Evolutionary conservation across 139 green algal genomes (phyloP), one percentile per base, ranked within the genome.

Genomic region (Auxenochlorella pyrenoidosa): DNA sequence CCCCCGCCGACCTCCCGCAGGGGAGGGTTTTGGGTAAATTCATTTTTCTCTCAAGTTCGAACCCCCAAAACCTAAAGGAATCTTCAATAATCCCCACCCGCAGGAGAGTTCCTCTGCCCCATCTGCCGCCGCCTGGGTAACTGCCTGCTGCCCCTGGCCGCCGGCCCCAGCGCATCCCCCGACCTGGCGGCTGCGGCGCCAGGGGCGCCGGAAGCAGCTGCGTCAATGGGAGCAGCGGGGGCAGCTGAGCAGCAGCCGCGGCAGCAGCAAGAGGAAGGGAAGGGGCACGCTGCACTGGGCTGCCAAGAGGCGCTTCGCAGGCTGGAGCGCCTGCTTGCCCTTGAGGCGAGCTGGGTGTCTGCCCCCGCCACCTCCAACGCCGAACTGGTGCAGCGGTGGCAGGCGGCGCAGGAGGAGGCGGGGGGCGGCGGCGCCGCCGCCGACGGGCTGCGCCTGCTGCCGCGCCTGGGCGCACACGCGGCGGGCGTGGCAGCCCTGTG

Each of bases 81-180:
- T n/a, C n/a, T n/a, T n/a, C n/a, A n/a, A n/a, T n/a, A n/a, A n/a
- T n/a, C n/a, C n/a, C n/a, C n/a, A n/a, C 5, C 5, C 41, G 83
- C 75, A 60, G 47, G 47, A 10, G 83, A 88, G 58, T 83, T 72
- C 38, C 54, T 88, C 13, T 88, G 83, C 83, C 83, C 83, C 36
- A 88, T 88, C 38, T 88, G 83, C 72, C 83, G 83, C 38, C 83
- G 83, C 28, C 28, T 88, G 47, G 71, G 71, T 72, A 88, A 88
- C 72, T 68, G 63, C 72, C 38, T 88, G 36, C 83, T 88, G 71
- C 83, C 83, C 3, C 16, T 75, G 40, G 70, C 80, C 15, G 54
- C 36, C 8, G 6, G 28, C n/a, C 76, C 44, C 1, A 12, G 44
- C 41, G 21, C 38, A 32, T 22, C 22, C 26, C 28, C 18, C 13